Percentiles rank a stretch among this genome's conserved stretches.
Evolutionary conservation across 1,284 basidiomycete genomes (phyloP).

Genomic region (Marasmius sp.): DNA sequence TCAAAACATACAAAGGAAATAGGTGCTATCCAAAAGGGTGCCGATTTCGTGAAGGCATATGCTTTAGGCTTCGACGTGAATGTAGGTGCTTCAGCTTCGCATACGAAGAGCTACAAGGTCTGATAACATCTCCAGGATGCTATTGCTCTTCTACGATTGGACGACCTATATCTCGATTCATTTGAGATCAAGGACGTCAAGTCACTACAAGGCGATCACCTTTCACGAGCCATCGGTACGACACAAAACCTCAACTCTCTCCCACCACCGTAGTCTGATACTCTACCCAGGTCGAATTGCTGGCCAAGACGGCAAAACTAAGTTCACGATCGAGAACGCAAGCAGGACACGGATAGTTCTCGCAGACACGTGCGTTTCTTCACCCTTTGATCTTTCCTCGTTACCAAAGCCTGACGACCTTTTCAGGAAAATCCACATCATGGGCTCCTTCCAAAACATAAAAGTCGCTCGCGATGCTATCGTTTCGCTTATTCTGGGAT

Average conservation of each 20-base stretch:
- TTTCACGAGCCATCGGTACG: constrained; percentile 91
- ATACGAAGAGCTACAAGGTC: constrained; percentile 4
- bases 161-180: constrained; percentile 97
- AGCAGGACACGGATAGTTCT: constrained; percentile 95
- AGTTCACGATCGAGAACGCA: constrained; percentile 98
- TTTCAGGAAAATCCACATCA: constrained; percentile 86
- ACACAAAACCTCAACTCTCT: not conserved
- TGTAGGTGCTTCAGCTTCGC: constrained; percentile 36
- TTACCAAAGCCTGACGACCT: constrained; percentile 9
- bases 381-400: constrained; percentile 2
- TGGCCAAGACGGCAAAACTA: constrained; percentile 96
- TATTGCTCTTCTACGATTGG: constrained; percentile 90
- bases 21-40: constrained; percentile 94
- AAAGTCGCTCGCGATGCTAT: constrained; percentile 96
- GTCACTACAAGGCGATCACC: constrained; percentile 94
- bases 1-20: constrained; percentile 93
- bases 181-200: constrained; percentile 99
- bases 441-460: constrained; percentile 96
- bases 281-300: constrained; percentile 80
- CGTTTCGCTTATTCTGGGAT: constrained; percentile 92
- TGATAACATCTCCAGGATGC: constrained; percentile 68
- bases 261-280: constrained; percentile 5
- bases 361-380: constrained; percentile 82
- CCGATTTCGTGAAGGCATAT: constrained; percentile 96
- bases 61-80: constrained; percentile 94